These are phyloP conservation scores for Zoysia japonica DNA, from an alignment of 176 grass and related monocot species.

Conservation along the genomic window DNA sequence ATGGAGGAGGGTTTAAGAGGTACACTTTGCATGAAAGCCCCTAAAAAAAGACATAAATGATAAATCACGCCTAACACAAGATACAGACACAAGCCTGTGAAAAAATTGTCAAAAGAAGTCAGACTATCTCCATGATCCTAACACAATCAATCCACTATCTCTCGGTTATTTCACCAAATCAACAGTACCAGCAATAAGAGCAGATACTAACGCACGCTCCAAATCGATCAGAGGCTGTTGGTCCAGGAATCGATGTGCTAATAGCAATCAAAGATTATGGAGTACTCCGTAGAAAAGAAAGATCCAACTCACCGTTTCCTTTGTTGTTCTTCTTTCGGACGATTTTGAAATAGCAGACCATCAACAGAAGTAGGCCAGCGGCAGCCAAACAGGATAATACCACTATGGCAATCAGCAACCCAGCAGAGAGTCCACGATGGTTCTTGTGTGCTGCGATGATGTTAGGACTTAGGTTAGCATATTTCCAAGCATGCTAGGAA, in stretches of 20 bases:
- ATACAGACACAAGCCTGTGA: background rate
- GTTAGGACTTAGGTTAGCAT: conserved; percentile 30
- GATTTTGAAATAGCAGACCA: conserved; percentile 50
- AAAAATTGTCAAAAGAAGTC: background rate
- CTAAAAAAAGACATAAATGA: background rate
- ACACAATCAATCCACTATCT: background rate
- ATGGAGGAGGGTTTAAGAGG: background rate
- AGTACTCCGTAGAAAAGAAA: background rate
- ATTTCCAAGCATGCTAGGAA: conserved; percentile 9
- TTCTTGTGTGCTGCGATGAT: conserved; percentile 25
- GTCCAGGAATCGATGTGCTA: background rate
- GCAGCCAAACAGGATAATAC: conserved; percentile 37
- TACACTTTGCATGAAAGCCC: background rate
- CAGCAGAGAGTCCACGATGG: conserved; percentile 34
- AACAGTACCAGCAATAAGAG: background rate
- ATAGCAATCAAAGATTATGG: background rate
- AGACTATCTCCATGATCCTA: background rate
- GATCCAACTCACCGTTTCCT: conserved; percentile 51
- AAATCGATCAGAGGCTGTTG: conserved; percentile 13
- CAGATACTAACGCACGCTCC: background rate
- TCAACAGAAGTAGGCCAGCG: conserved; percentile 38
- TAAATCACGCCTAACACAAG: background rate
- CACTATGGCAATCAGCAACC: conserved; percentile 41
- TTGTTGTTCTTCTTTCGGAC: conserved; percentile 34
- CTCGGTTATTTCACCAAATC: background rate